These are phyloP conservation scores for Saussurea involucrata DNA, from an alignment of 129 eudicot genomes.

Conservation along the genomic window DNA sequence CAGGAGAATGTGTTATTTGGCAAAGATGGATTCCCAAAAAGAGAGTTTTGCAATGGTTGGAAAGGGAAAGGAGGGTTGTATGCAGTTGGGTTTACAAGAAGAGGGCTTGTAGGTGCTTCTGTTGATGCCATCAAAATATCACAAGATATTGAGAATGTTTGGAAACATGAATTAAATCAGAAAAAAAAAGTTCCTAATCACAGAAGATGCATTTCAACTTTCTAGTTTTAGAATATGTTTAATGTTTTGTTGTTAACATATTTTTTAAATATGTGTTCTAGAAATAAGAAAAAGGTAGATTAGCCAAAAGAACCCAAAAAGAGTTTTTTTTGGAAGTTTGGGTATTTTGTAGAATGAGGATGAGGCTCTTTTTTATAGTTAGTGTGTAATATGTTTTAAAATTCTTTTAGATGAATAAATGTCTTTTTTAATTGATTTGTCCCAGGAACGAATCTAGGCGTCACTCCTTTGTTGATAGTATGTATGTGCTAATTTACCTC, in stretches of 20 bases:
- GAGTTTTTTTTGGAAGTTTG: constrained; percentile 28
- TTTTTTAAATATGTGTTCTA: neutral
- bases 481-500: too few species aligned
- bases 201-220: constrained; percentile 54
- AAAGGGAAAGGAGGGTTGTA: constrained; percentile 74
- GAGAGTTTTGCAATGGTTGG: constrained; percentile 62
- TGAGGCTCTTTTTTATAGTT: constrained; percentile 27
- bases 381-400: too few species aligned
- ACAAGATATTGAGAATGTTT: constrained; percentile 61
- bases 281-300: constrained; percentile 25
- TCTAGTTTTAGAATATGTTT: constrained; percentile 10
- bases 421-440: too few species aligned
- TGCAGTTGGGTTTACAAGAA: constrained; percentile 84
- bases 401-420: too few species aligned
- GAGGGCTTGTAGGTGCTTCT: constrained; percentile 80
- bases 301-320: constrained; percentile 29
- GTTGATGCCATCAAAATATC: constrained; percentile 69
- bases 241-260: too few species aligned
- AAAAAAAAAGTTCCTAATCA: constrained; percentile 60
- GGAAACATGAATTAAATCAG: constrained; percentile 55
- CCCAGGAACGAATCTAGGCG: too few species aligned
- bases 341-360: constrained; percentile 46
- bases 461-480: too few species aligned
- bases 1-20: constrained; percentile 75
- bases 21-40: constrained; percentile 63